Evolutionary conservation across 2,329 filamentous ascomycete species (phyloP), one percentile per base, ranked within the genome.

Genomic region (Epichloe elymi): DNA sequence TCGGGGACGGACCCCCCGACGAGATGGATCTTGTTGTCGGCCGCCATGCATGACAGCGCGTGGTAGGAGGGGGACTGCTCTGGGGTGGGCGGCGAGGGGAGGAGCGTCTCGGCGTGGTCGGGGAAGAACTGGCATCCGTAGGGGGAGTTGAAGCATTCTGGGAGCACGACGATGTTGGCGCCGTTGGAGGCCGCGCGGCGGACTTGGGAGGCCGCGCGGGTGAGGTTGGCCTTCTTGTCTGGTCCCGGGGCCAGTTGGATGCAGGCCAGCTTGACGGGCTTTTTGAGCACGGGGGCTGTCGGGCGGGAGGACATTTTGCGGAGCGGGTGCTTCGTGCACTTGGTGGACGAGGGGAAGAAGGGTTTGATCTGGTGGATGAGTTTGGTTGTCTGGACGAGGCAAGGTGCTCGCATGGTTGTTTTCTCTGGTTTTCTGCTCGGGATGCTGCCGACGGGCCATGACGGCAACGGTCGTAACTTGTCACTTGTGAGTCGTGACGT

Each of bases 61-160:
- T 94, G 85, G 76, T 83, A 97, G 50, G 86, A 89, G 0, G 90
- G 90, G 4, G 86, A 85, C 60, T 85, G 79, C 44, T 80, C 76
- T 54, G 72, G 65, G 3, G 82, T 72, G 0, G 89, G 88, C 30
- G 88, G 87, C 3, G 82, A 84, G 1, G 88, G 88, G 46, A 72
- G 69, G n/a, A 97, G 82, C 1, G 81, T 84, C 70, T 98, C 93
- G 58, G 93, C 90, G 67, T 97, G 97, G 54, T 83, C 79, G 50
- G 90, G 85, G 70, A 98, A 98, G 74, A 84, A 90, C 63, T 88
- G 68, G 58, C 83, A 89, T 58, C 93, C 93, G 69, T 98, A 98
- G 8, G 93, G 93, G 41, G 87, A 94, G 74, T 98, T 98, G 81
- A 98, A 98, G 76, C 93, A 98, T 73, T 98, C 93, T 37, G 93